phyloP scores from a whole-genome alignment of 164 flowering plant genomes.

The Liquidambar formosana region DNA sequence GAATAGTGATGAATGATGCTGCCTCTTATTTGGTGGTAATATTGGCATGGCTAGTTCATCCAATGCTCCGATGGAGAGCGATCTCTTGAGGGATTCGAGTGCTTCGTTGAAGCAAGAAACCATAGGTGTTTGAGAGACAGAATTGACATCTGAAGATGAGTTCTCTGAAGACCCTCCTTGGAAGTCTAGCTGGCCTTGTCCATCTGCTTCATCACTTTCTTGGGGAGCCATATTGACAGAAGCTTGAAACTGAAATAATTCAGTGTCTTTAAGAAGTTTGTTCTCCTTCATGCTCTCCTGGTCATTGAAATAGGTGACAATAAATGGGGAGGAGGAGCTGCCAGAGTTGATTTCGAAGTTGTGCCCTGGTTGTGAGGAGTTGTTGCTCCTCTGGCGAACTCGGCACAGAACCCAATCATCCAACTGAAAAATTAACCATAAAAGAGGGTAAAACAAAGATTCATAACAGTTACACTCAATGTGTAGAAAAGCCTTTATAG shows the following conservation, averaged over 20 bases:
- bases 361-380: constrained; percentile 9
- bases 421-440: constrained; percentile 24
- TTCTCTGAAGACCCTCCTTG: constrained; percentile 13
- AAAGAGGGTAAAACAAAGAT: neutral
- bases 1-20: neutral
- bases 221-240: constrained; percentile 5
- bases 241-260: neutral
- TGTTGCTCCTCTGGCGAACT: constrained; percentile 25
- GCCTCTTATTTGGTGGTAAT: constrained; percentile 22
- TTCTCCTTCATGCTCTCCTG: constrained; percentile 6
- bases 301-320: constrained; percentile 8
- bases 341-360: constrained; percentile 1
- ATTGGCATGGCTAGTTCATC: constrained; percentile 16
- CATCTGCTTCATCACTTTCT: neutral
- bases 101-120: constrained; percentile 18
- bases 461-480: neutral
- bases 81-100: constrained; percentile 24
- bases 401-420: constrained; percentile 49
- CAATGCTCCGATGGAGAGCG: constrained; percentile 24
- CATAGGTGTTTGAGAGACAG: constrained; percentile 8
- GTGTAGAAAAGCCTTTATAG: neutral
- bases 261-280: constrained; percentile 5
- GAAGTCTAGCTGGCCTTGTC: neutral
- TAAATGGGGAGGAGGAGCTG: constrained; percentile 6
- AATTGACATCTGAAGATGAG: constrained; percentile 7